Evolutionary conservation across 306 rosid genomes (phyloP), one percentile per base, ranked within the genome.

Genomic region (Prunus padus): DNA sequence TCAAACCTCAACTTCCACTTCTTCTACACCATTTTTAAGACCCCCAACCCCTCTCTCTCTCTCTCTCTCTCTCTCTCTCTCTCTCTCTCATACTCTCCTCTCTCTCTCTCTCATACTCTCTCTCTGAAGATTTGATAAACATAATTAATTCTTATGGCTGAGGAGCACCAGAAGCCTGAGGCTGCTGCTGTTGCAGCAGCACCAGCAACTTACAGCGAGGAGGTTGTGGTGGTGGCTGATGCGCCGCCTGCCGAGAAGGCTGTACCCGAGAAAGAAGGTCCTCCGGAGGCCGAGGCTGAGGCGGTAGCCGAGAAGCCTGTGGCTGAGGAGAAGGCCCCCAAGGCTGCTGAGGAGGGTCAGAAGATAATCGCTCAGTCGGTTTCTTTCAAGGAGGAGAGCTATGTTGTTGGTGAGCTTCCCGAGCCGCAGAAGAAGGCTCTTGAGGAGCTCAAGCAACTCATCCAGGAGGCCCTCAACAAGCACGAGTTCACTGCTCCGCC

Each of bases 381-480:
- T 64, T 95, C 98, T 16, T 95, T 95, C 85, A 95, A 95, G 88
- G 98, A 95, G 50, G 98, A 95, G 73, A 90, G 71, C 81, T 85
- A 92, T 82, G 97, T 90, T 0, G 98, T 85, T 0, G 72, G 66
- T 4, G 98, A 95, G 16, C 93, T 95, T 22, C 98, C 98, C 3
- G 97, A 95, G 2, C 46, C 82, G 0, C 96, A 95, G 50, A 92
- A 86, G 86, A 95, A 95, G 76, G 96, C 97, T 2, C 90, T 94
- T 3, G 89, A 88, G 12, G 98, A 94, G 20, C 80, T 94, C 62
- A 94, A 90, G 74, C 82, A 60, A 4, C 88, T 90, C 37, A 55
- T 95, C 71, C 92, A 90, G 68, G 93, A 92, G 1, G 93, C 97
- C 0, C 92, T 92, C 2, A 85, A 89, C 66, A 92, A 90, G 76